These are phyloP conservation scores for Colletotrichum lini DNA, from an alignment of 2,329 filamentous ascomycete genomes.

Conservation along the genomic window DNA sequence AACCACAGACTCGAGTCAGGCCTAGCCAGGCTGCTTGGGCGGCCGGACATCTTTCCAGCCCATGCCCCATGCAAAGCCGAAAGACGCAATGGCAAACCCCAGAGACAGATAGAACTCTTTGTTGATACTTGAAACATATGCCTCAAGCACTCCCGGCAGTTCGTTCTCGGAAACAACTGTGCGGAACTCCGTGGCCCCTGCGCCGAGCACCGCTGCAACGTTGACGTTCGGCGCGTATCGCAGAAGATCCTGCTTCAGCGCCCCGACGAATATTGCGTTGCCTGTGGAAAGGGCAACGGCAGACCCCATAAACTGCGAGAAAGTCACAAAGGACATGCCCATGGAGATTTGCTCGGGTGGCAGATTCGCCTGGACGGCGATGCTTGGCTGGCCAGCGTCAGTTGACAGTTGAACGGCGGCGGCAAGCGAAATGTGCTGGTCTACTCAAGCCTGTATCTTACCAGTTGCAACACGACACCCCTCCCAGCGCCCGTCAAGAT, in stretches of 20 bases:
- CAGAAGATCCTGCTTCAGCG: slow-evolving; percentile 13
- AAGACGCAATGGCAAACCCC: slow-evolving; percentile 49
- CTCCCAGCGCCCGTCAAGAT: slow-evolving; percentile 41
- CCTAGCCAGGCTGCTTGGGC: slow-evolving; percentile 38
- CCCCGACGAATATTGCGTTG: slow-evolving; percentile 46
- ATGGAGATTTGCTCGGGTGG: slow-evolving; percentile 45
- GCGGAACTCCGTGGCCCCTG: slow-evolving; percentile 59
- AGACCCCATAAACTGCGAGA: slow-evolving; percentile 46
- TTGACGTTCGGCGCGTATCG: slow-evolving; percentile 43
- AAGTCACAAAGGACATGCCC: slow-evolving; percentile 46
- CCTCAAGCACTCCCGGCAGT: slow-evolving; percentile 54
- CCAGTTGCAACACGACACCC: slow-evolving; percentile 47
- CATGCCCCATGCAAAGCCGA: slow-evolving; percentile 59
- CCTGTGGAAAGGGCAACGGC: slow-evolving; percentile 46
- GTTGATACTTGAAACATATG: slow-evolving; percentile 56
- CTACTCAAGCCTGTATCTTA: not conserved
- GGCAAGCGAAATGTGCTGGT: slow-evolving; percentile 52
- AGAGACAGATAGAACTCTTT: slow-evolving; percentile 50
- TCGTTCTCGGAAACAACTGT: slow-evolving; percentile 49
- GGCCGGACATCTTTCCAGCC: slow-evolving; percentile 63
- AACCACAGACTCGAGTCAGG: slow-evolving; percentile 24
- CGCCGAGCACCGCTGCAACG: slow-evolving; percentile 52
- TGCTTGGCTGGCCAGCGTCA: slow-evolving; percentile 42
- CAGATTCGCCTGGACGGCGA: slow-evolving; percentile 47
- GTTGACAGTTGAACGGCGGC: not conserved